phyloP scores from a whole-genome alignment of 257 asterid genomes.

The Verbascum thapsus region DNA sequence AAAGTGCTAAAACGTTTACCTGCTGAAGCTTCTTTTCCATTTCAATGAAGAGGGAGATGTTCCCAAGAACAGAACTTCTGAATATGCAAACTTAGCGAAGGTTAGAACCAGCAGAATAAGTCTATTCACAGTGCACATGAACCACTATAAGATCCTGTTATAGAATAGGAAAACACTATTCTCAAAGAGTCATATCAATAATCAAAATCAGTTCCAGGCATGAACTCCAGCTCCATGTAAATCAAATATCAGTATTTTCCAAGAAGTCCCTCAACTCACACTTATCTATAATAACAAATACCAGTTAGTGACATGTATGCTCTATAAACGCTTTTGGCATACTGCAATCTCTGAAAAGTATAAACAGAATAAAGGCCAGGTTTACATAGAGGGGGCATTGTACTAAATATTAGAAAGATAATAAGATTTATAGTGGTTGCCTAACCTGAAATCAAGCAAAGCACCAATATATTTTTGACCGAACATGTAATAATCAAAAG shows the following conservation, averaged over 20 bases:
- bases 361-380: conserved; percentile 6
- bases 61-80: no score
- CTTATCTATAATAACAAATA: conserved; percentile 15
- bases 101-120: conserved; percentile 1
- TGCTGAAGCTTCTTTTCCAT: no score
- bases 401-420: conserved; percentile 15
- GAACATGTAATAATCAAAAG: conserved; percentile 83
- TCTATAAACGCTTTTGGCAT: not conserved
- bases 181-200: conserved; percentile 5
- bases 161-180: no score
- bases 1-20: no score
- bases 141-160: no score
- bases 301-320: conserved; percentile 1
- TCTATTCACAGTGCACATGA: not conserved
- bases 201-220: conserved; percentile 4
- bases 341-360: not conserved
- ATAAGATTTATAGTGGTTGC: conserved; percentile 10
- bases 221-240: conserved; percentile 16
- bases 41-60: no score
- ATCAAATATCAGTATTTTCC: not conserved
- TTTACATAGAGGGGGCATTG: not conserved
- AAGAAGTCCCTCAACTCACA: not conserved
- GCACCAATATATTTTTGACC: conserved; percentile 78
- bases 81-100: not conserved
- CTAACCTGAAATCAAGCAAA: conserved; percentile 77